A percentile compares a stretch with the other conserved stretches of the same genome.
These are phyloP conservation scores for Phytophthora lateralis DNA, from an alignment of 352 stramenopile genomes.

Conservation along the genomic window DNA sequence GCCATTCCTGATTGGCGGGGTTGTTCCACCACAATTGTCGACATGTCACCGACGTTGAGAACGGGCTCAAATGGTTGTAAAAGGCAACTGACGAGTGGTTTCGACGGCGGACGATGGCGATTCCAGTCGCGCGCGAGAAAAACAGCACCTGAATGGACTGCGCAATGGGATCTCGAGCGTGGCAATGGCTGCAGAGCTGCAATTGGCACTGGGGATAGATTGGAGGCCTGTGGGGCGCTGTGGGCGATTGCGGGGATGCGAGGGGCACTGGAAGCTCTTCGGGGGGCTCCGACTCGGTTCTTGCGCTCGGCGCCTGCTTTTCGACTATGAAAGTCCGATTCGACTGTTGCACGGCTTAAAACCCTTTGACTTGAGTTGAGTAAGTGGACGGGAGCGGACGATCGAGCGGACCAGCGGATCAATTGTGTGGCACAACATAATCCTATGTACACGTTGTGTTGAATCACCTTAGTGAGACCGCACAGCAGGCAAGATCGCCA, in stretches of 20 bases:
- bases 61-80: neutral
- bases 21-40: slow-evolving; percentile 35
- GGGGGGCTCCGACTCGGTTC: slow-evolving; percentile 25
- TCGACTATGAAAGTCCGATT: slow-evolving; percentile 28
- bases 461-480: no score
- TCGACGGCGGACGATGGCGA: slow-evolving; percentile 17
- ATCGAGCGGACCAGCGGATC: slow-evolving; percentile 7
- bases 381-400: slow-evolving; percentile 22
- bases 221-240: neutral
- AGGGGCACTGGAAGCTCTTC: slow-evolving; percentile 11
- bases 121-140: slow-evolving; percentile 16
- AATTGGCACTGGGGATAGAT: slow-evolving; percentile 15
- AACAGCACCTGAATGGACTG: slow-evolving; percentile 13
- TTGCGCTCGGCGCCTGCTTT: slow-evolving; percentile 36
- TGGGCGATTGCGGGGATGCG: slow-evolving; percentile 12
- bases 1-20: slow-evolving; percentile 34
- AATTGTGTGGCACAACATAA: neutral
- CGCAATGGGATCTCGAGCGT: slow-evolving; percentile 13
- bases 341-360: slow-evolving; percentile 28
- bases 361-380: slow-evolving; percentile 12
- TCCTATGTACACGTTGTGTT: neutral
- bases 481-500: no score
- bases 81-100: slow-evolving; percentile 2
- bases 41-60: slow-evolving; percentile 26
- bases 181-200: slow-evolving; percentile 27